Percentiles rank a stretch among this genome's conserved stretches.
Evolutionary conservation across 129 eudicot species (phyloP).

Genomic region (Helianthus annuus): HanXRQr2.0-SUNRISE NC_035446.2:151243847-151244346

Average conservation of each 20-base stretch:
- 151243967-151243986: constrained; percentile 71
- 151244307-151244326: background rate
- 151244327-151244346: constrained; percentile 27
- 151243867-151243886: constrained; percentile 93
- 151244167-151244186: constrained; percentile 99
- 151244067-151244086: constrained; percentile 39
- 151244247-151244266: background rate
- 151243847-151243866: constrained; percentile 14
- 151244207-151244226: constrained; percentile 11
- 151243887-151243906: constrained; percentile 96
- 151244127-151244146: constrained; percentile 93
- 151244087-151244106: constrained; percentile 92
- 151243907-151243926: constrained; percentile 99
- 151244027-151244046: constrained; percentile 2
- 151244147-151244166: constrained; percentile 98
- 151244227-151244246: constrained; percentile 11
- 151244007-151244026: background rate
- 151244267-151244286: constrained; percentile 4
- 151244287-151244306: constrained; percentile 15
- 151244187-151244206: constrained; percentile 64
- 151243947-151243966: constrained; percentile 90
- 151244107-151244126: constrained; percentile 78
- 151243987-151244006: constrained; percentile 13
- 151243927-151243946: constrained; percentile 66
- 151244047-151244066: constrained; percentile 12